These are phyloP conservation scores for Kodamaea laetipori DNA, from an alignment of 805 yeast genomes.

Conservation along the genomic window DNA sequence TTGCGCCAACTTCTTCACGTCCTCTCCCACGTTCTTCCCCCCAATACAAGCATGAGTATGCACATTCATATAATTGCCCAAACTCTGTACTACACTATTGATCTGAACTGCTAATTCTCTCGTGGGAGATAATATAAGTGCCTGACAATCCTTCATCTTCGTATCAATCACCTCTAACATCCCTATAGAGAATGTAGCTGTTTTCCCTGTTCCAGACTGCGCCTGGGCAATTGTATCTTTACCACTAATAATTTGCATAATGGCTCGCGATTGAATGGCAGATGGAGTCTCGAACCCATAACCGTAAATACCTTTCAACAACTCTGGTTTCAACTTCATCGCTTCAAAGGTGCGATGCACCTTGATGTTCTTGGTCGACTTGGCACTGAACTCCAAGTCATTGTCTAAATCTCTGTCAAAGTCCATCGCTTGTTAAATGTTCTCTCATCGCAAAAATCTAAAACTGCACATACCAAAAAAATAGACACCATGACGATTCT, in stretches of 20 bases:
- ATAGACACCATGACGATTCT: conserved; percentile 25
- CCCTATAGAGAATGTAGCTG: conserved; percentile 83
- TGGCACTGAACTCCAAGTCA: conserved; percentile 56
- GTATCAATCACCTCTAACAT: conserved; percentile 76
- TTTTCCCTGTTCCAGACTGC: conserved; percentile 88
- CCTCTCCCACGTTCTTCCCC: conserved; percentile 89
- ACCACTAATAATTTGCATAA: conserved; percentile 74
- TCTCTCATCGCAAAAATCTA: conserved; percentile 4
- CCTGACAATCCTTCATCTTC: conserved; percentile 76
- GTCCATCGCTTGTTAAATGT: conserved; percentile 28
- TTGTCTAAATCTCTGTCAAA: conserved; percentile 62
- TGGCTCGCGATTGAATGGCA: conserved; percentile 81
- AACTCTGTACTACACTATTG: conserved; percentile 85
- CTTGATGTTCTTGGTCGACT: conserved; percentile 54
- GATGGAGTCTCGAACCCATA: conserved; percentile 83
- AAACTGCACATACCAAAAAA: background rate
- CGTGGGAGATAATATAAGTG: conserved; percentile 93
- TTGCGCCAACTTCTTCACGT: conserved; percentile 75
- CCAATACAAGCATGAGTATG: conserved; percentile 97
- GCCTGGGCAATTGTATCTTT: conserved; percentile 79
- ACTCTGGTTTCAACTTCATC: conserved; percentile 43
- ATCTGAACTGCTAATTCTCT: conserved; percentile 97
- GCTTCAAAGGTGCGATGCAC: conserved; percentile 50
- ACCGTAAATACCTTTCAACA: conserved; percentile 60
- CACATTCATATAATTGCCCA: conserved; percentile 88